Percentiles rank a stretch among this genome's conserved stretches.
Conservation (phyloP, 1,139 yeast genomes). For the Yamadazyma dendronema region DNA sequence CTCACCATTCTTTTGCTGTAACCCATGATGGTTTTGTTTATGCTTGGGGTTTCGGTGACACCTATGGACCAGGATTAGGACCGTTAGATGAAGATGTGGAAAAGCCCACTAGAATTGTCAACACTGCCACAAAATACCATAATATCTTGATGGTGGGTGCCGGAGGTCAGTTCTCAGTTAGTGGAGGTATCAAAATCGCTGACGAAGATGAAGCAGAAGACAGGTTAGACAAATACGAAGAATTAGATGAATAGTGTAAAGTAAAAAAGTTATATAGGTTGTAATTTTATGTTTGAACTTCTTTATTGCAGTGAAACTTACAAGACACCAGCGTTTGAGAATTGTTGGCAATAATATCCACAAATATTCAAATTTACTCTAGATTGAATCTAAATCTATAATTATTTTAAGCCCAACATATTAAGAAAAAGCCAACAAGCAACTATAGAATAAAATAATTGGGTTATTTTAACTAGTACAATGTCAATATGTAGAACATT, state of each 20-base stretch:
- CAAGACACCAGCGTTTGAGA: no score
- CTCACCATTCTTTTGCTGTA: conserved; percentile 89
- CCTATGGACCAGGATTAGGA: conserved; percentile 94
- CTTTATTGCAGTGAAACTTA: no score
- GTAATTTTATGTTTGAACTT: neutral
- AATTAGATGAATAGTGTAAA: conserved; percentile 26
- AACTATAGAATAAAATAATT: no score
- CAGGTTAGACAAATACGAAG: conserved; percentile 52
- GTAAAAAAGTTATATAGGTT: neutral
- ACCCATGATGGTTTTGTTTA: conserved; percentile 81
- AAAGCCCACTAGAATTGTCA: conserved; percentile 78
- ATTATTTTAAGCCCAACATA: no score
- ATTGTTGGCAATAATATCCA: no score
- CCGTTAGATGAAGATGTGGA: conserved; percentile 89
- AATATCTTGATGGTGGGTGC: conserved; percentile 73
- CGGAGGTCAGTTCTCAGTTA: conserved; percentile 92
- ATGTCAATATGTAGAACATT: no score
- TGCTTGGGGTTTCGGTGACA: conserved; percentile 98
- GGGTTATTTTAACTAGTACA: no score
- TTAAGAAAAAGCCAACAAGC: no score
- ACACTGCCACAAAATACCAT: conserved; percentile 86
- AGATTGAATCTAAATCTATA: no score
- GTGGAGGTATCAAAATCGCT: conserved; percentile 71
- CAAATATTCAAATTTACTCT: no score
- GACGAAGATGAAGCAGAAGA: conserved; percentile 63